phyloP scores from a whole-genome alignment of 2,329 filamentous ascomycete genomes.

The Coleophoma eucalyptorum region DNA sequence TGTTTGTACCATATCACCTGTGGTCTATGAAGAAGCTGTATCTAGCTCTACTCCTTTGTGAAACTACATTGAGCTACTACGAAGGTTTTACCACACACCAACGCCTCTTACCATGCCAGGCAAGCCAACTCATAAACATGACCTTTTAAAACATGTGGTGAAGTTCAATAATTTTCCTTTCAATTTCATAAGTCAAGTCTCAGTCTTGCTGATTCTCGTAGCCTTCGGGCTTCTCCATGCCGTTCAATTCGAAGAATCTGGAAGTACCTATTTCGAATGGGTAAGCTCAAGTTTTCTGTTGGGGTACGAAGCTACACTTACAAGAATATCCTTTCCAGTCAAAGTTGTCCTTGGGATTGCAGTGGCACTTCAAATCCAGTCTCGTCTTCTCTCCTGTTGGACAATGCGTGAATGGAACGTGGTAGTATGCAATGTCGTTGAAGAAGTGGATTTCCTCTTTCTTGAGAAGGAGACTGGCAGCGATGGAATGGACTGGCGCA shows the following conservation, averaged over 20 bases:
- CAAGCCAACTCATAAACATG: slow-evolving; percentile 6
- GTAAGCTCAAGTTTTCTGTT: slow-evolving; percentile 4
- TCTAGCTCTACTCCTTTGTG: slow-evolving; percentile 1
- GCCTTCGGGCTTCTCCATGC: slow-evolving; percentile 77
- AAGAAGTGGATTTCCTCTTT: slow-evolving; percentile 98
- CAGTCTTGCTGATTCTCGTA: slow-evolving; percentile 69
- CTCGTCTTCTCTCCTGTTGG: slow-evolving; percentile 84
- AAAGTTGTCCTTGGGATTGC: slow-evolving; percentile 95
- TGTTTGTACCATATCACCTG: too few species aligned
- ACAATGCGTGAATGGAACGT: slow-evolving; percentile 97
- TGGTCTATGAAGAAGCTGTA: neutral
- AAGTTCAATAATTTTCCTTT: neutral
- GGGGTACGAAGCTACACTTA: slow-evolving; percentile 44
- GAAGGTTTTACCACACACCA: neutral
- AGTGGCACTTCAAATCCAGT: slow-evolving; percentile 84
- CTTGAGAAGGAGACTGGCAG: slow-evolving; percentile 78
- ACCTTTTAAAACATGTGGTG: neutral
- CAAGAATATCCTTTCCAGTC: slow-evolving; percentile 99
- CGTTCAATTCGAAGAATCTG: slow-evolving; percentile 80
- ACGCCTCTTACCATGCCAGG: slow-evolving; percentile 12
- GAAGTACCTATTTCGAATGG: slow-evolving; percentile 62
- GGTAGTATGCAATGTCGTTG: slow-evolving; percentile 97
- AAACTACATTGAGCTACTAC: neutral
- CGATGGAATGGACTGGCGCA: slow-evolving; percentile 97
- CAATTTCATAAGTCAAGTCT: slow-evolving; percentile 1